Evolutionary conservation across 176 grass and related monocot genomes (phyloP).

Genomic region (Musa itinerans): DNA sequence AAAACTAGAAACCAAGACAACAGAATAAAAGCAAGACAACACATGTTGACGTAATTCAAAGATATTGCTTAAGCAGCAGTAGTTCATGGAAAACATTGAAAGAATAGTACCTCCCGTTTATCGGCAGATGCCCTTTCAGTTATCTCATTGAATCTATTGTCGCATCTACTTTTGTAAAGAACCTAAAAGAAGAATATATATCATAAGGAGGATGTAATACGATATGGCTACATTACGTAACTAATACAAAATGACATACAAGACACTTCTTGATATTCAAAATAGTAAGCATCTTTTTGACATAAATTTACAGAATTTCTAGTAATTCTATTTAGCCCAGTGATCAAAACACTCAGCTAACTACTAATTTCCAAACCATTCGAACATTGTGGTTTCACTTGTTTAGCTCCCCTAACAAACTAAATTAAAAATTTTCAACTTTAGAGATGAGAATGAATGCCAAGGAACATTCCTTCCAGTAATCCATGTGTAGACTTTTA

Average conservation of each 20-base stretch:
- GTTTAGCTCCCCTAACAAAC: no score
- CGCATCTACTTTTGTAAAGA: constrained; percentile 99
- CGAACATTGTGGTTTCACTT: no score
- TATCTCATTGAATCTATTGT: constrained; percentile 93
- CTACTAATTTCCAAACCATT: no score
- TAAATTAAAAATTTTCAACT: no score
- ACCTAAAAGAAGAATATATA: constrained; percentile 43
- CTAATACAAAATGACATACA: background rate
- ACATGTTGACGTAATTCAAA: background rate
- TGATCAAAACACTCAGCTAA: no score
- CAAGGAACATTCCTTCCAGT: no score
- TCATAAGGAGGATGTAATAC: constrained; percentile 24
- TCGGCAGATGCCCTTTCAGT: constrained; percentile 71
- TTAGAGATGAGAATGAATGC: no score
- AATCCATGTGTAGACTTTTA: no score
- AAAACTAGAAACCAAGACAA: background rate
- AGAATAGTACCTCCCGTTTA: constrained; percentile 78
- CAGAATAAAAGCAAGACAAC: background rate
- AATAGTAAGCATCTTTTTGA: no score
- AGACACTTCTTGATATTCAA: background rate
- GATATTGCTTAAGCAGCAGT: background rate
- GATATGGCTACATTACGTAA: background rate
- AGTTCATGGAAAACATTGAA: background rate
- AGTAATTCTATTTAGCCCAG: no score
- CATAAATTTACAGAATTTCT: no score